Evolutionary conservation across 2,329 filamentous ascomycete genomes (phyloP), one percentile per base, ranked within the genome.

Genomic region (Lecanicillium sp.): DNA sequence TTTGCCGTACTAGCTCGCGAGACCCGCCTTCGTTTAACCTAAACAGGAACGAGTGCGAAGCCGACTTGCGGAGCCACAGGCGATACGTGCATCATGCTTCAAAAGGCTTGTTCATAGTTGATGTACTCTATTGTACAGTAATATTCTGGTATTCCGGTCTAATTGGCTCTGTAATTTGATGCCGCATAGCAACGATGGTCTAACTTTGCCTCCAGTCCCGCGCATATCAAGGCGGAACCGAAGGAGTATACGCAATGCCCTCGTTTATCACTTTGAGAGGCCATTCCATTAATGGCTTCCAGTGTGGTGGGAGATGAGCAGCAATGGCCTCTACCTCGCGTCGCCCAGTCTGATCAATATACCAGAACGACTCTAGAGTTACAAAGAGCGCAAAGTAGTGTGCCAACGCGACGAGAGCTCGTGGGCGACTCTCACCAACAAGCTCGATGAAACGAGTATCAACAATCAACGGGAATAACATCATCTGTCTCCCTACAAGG

Each of bases 361-460:
- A 51, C 48, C 50, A 51, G 11, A 43, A 29, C 4, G 38, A 29
- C 29, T 41, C 37, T 3, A 50, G 22, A 29, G 44, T 38, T 13
- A 40, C 37, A 4, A 50, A 27, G 4, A 48, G 28, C 2, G 48
- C 45, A 42, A 50, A 52, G 16, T 49, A 50, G 25, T 52, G 45
- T 8, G 45, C 50, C 14, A 52, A 29, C 13, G 51, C 43, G 1
- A 51, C 44, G 4, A 52, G 44, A 5, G 49, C 46, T 9, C 50
- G 40, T 12, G 50, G 48, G 5, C 48, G 42, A 30, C 33, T 30
- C 41, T 50, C 45, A 16, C 43, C 48, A 5, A 52, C 48, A 19
- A 48, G 34, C 12, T 34, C 33, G 8, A 48, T 40, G 28, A 49
- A 52, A 7, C 43, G 40, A 3, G 28, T 31, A 22, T 49, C 38